phyloP scores from a whole-genome alignment of 2,329 filamentous ascomycete genomes.

The Hypoxylon sp. region DNA sequence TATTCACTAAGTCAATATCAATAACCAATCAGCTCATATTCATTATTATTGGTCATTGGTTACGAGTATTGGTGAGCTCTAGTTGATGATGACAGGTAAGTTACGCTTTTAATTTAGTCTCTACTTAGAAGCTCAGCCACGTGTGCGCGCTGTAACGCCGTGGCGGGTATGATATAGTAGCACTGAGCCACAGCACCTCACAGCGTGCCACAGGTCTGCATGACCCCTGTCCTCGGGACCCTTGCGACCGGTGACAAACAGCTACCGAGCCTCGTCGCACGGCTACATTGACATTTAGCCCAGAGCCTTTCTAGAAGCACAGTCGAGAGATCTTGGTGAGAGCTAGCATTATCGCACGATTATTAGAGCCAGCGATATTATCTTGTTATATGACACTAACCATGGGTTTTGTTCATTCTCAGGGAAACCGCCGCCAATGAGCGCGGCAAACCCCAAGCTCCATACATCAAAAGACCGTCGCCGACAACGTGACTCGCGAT shows the following conservation, averaged over 20 bases:
- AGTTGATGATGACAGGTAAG: not conserved
- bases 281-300: slow-evolving; percentile 28
- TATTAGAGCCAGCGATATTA: slow-evolving; percentile 15
- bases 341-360: slow-evolving; percentile 24
- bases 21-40: not conserved
- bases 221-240: slow-evolving; percentile 19
- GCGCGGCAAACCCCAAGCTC: slow-evolving; percentile 29
- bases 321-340: slow-evolving; percentile 47
- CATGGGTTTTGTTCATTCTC: slow-evolving; percentile 41
- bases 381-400: slow-evolving; percentile 40
- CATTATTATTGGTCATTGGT: not conserved
- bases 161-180: not conserved
- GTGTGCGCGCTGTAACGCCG: not conserved
- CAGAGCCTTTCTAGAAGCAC: slow-evolving; percentile 21
- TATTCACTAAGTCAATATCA: not conserved
- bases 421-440: slow-evolving; percentile 50
- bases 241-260: not conserved
- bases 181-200: slow-evolving; percentile 18
- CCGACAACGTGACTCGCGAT: slow-evolving; percentile 19
- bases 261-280: slow-evolving; percentile 37
- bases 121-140: not conserved
- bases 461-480: slow-evolving; percentile 13
- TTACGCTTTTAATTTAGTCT: not conserved
- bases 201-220: slow-evolving; percentile 22
- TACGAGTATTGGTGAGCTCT: not conserved